These are phyloP conservation scores for Pelargonium nanum DNA, from an alignment of 345 rosid species.

Conservation along the genomic window DNA sequence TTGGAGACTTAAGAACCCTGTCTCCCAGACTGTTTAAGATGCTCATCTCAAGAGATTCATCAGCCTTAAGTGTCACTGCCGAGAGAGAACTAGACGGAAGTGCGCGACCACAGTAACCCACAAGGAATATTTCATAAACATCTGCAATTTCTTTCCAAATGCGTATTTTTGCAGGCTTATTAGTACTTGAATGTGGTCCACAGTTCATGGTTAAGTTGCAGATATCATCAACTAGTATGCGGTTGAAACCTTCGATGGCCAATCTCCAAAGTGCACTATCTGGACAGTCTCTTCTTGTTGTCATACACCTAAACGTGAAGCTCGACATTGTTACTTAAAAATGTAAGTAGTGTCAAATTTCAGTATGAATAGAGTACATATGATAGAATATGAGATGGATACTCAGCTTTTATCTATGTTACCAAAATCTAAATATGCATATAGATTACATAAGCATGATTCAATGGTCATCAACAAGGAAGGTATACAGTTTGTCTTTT, in stretches of 20 bases:
- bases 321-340: slow-evolving; percentile 10
- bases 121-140: slow-evolving; percentile 84
- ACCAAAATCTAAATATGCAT: neutral
- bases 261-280: slow-evolving; percentile 89
- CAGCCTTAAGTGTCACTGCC: slow-evolving; percentile 39
- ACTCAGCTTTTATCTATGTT: neutral
- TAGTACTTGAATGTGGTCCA: slow-evolving; percentile 39
- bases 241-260: slow-evolving; percentile 86
- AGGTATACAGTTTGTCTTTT: neutral
- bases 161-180: slow-evolving; percentile 58
- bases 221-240: slow-evolving; percentile 57
- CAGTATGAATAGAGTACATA: neutral
- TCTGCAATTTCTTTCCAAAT: slow-evolving; percentile 96
- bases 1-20: slow-evolving; percentile 54
- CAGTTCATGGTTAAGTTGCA: slow-evolving; percentile 23
- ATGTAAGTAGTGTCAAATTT: too few relatives aligned
- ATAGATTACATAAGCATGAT: neutral
- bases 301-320: slow-evolving; percentile 60
- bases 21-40: slow-evolving; percentile 65
- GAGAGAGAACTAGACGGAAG: slow-evolving; percentile 71
- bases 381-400: neutral
- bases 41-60: slow-evolving; percentile 84
- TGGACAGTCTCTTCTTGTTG: slow-evolving; percentile 86
- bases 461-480: neutral
- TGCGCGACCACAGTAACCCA: slow-evolving; percentile 92